phyloP scores from a whole-genome alignment of 1,139 yeast genomes.

The Yamadazyma blattariae region DNA sequence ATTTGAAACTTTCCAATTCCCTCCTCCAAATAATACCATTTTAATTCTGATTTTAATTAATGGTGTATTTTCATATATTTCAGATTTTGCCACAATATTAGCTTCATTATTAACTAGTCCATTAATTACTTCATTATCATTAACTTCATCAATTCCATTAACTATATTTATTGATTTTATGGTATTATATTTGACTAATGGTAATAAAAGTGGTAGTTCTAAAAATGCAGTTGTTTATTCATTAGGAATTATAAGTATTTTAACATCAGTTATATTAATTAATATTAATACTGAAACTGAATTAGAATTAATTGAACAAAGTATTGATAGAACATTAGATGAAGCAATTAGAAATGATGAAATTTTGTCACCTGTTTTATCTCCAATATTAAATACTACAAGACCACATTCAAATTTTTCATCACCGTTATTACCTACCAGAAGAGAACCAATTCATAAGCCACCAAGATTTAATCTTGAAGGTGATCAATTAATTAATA shows the following conservation, averaged over 20 bases:
- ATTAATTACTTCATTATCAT: constrained; percentile 48
- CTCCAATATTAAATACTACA: constrained; percentile 36
- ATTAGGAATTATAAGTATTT: constrained; percentile 45
- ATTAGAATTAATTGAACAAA: constrained; percentile 44
- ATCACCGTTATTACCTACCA: constrained; percentile 11
- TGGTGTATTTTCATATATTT: constrained; percentile 45
- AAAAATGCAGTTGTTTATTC: constrained; percentile 33
- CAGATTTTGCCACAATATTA: constrained; percentile 48
- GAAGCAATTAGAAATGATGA: constrained; percentile 48
- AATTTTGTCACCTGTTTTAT: constrained; percentile 43
- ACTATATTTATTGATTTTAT: constrained; percentile 48
- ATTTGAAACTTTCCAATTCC: constrained; percentile 40
- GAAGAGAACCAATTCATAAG: constrained; percentile 6
- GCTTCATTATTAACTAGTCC: constrained; percentile 57
- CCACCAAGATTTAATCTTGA: constrained; percentile 13
- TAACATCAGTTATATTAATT: constrained; percentile 46
- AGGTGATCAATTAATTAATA: constrained; percentile 15
- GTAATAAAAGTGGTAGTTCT: constrained; percentile 11
- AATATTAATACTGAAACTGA: constrained; percentile 43
- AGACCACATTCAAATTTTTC: constrained; percentile 12
- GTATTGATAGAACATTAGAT: constrained; percentile 48
- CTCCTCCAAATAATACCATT: constrained; percentile 36
- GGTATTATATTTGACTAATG: constrained; percentile 22
- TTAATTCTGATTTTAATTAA: constrained; percentile 35
- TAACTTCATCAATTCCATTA: constrained; percentile 53